Conservation (phyloP, 306 rosid genomes). For the Echinosophora koreensis region DNA sequence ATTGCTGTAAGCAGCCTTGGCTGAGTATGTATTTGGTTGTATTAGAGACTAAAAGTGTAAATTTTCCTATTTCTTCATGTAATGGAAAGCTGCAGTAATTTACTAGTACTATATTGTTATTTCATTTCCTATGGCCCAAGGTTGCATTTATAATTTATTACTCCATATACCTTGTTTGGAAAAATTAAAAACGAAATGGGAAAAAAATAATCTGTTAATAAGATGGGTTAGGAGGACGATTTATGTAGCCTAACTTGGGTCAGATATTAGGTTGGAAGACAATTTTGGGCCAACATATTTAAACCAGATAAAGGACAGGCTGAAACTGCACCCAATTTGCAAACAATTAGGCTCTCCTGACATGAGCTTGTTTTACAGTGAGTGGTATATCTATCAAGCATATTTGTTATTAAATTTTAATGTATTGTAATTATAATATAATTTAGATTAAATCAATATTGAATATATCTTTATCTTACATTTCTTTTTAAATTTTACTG, state of each 20-base stretch:
- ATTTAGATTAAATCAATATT: no score
- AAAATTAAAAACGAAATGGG: neutral
- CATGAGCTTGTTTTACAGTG: no score
- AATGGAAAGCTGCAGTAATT: slow-evolving; percentile 55
- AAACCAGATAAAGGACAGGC: neutral
- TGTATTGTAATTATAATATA: no score
- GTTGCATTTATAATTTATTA: neutral
- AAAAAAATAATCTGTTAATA: neutral
- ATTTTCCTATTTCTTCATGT: slow-evolving; percentile 51
- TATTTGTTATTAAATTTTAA: no score
- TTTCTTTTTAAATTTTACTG: no score
- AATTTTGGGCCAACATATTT: neutral
- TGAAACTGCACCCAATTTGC: neutral
- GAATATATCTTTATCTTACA: no score
- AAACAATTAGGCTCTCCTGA: no score
- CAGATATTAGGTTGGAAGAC: neutral
- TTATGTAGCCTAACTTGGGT: neutral
- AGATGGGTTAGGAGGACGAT: neutral
- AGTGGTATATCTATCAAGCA: no score
- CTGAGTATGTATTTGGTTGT: slow-evolving; percentile 40
- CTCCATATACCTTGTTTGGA: neutral
- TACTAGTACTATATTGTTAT: slow-evolving; percentile 25
- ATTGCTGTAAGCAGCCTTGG: slow-evolving; percentile 50
- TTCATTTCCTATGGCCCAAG: neutral
- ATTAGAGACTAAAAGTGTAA: slow-evolving; percentile 57